phyloP scores from a whole-genome alignment of 371 early-diverging fungal genomes.

The Lichtheimia corymbifera region DNA sequence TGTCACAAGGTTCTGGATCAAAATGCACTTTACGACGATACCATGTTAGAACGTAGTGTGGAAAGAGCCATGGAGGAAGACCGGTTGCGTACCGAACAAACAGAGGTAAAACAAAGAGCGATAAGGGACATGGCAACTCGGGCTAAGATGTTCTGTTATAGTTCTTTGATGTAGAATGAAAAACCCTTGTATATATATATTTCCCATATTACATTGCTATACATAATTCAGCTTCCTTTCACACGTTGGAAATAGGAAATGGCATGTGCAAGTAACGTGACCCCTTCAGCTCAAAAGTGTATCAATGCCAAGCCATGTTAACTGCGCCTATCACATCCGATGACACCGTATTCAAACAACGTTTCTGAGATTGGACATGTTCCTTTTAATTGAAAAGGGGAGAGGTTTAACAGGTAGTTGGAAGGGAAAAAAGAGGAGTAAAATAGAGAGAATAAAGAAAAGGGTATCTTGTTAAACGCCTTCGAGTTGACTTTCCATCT shows the following conservation, averaged over 20 bases:
- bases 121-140: background rate
- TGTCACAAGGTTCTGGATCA: background rate
- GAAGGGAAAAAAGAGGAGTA: no score
- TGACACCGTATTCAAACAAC: background rate
- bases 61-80: slow-evolving; percentile 4
- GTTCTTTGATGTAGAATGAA: background rate
- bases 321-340: background rate
- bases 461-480: background rate
- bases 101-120: background rate
- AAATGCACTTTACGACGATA: background rate
- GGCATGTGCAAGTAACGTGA: background rate
- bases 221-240: background rate
- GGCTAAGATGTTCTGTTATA: background rate
- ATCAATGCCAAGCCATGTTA: background rate
- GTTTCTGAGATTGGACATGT: background rate
- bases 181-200: background rate
- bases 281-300: background rate
- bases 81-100: background rate
- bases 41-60: slow-evolving; percentile 2
- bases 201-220: background rate
- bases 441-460: background rate
- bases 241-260: background rate
- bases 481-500: slow-evolving; percentile 14
- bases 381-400: background rate
- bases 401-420: background rate